Evolutionary conservation across 352 stramenopile species (phyloP).

Genomic region (Phytophthora pseudosyringae): DNA sequence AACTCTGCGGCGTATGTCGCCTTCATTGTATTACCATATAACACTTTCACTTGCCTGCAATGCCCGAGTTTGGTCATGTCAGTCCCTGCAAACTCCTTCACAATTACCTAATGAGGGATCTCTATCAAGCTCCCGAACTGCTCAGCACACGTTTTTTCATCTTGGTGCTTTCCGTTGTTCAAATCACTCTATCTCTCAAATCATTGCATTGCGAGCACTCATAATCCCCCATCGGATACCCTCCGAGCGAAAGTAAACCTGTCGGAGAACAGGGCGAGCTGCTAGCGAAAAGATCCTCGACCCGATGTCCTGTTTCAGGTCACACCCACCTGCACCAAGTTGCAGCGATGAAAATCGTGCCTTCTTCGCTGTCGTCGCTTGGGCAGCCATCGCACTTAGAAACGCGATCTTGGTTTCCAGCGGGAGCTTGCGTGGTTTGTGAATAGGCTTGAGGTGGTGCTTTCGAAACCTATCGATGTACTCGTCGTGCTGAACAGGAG

Average conservation of each 20-base stretch:
- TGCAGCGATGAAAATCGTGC: not conserved
- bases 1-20: too few species aligned
- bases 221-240: too few species aligned
- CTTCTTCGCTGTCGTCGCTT: not conserved
- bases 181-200: too few species aligned
- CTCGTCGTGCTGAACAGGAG: not conserved
- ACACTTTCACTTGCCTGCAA: too few species aligned
- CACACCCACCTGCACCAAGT: not conserved
- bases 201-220: too few species aligned
- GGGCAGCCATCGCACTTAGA: not conserved
- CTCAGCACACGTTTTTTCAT: too few species aligned
- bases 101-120: too few species aligned
- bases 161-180: too few species aligned
- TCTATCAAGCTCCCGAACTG: too few species aligned
- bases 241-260: slow-evolving; percentile 1
- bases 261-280: slow-evolving; percentile 1
- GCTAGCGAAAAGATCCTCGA: slow-evolving; percentile 7
- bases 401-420: not conserved
- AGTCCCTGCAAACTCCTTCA: too few species aligned
- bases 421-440: not conserved
- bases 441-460: not conserved
- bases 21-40: too few species aligned
- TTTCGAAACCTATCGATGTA: not conserved
- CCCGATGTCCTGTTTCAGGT: not conserved
- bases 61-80: too few species aligned